Base-by-base conservation (phyloP, 805 yeast species). In the Candida glaebosa region DNA sequence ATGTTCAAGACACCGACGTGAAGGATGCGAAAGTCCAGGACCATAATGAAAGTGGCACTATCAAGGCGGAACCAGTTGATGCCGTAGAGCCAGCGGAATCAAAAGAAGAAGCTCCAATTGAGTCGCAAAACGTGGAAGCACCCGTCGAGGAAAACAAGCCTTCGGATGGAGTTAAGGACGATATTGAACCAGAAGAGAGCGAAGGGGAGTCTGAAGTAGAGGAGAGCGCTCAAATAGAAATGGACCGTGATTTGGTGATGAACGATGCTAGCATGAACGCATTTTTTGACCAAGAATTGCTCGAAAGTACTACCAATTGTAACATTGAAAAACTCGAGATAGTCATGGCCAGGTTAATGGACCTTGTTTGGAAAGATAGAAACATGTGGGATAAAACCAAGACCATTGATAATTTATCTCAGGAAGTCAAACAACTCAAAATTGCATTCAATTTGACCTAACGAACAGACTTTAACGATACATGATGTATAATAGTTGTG, bases 301-400 rank as follows among this genome's bases (percentile, higher is more conserved):
- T 61, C 7, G 56, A 51, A 18, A 48, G 54, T n/a, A 66, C 74
- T 3, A 57, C 58, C 18, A 54, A 60, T 34, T 66, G 46, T 43
- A 66, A 60, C 19, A 51, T 70, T 17, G 75, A 69, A 43, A 57
- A 50, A 38, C 50, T 69, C 38, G 75, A 70, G 45, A 54, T 56
- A 12, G 56, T 63, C 8, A 82, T 82, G 65, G 81, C 96, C 2
- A 69, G 71, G 34, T 53, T 89, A 37, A 78, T 86, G 67, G 89
- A 84, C 36, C 66, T 81, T 12, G 71, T 86, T 5, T 91, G 96
- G 95, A 61, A 68, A 6, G 78, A 79, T 48, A 71, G 93, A 38
- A 56, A 66, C 34, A 60, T 64, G 3, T 62, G 76, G 64, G 74
- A 77, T 49, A 76, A 74, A 48, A 50, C 61, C 1, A 45, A 41